Evolutionary conservation across 2,329 filamentous ascomycete genomes (phyloP).

Genomic region (Penicillium concentricum): DNA sequence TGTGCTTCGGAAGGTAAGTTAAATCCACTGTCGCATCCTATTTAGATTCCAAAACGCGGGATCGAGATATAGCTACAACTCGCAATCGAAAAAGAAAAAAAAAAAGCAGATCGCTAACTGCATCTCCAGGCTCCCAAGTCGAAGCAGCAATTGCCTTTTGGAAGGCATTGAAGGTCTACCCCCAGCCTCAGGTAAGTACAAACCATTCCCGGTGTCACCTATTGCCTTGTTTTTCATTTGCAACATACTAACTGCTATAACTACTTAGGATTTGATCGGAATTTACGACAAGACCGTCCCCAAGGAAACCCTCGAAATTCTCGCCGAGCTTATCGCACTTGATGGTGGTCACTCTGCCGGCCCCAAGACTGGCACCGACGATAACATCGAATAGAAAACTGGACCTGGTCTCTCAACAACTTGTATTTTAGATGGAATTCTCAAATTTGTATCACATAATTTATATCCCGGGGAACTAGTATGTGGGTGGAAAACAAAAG

Average conservation of each 20-base stretch:
- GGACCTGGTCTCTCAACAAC: background rate
- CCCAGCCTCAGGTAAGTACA: slow-evolving; percentile 58
- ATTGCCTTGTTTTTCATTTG: background rate
- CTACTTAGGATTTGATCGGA: slow-evolving; percentile 69
- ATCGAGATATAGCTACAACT: background rate
- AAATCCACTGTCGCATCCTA: slow-evolving; percentile 5
- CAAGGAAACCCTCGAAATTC: slow-evolving; percentile 93
- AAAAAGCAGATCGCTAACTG: background rate
- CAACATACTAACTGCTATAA: background rate
- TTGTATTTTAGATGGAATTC: slow-evolving; percentile 14
- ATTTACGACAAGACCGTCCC: slow-evolving; percentile 99
- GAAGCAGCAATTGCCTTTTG: slow-evolving; percentile 95
- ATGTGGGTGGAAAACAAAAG: background rate
- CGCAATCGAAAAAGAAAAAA: background rate
- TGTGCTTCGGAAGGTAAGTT: slow-evolving; percentile 71
- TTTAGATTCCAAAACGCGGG: background rate
- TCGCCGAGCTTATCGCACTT: slow-evolving; percentile 96
- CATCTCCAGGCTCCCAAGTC: slow-evolving; percentile 48
- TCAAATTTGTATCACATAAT: slow-evolving; percentile 12
- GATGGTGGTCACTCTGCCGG: slow-evolving; percentile 56
- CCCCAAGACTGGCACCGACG: slow-evolving; percentile 26
- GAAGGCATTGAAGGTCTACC: slow-evolving; percentile 98
- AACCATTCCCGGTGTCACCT: background rate
- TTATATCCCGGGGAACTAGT: slow-evolving; percentile 1
- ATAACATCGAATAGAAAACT: slow-evolving; percentile 38